phyloP scores from a whole-genome alignment of 352 stramenopile species.

The Phytophthora fragariaefolia region DNA sequence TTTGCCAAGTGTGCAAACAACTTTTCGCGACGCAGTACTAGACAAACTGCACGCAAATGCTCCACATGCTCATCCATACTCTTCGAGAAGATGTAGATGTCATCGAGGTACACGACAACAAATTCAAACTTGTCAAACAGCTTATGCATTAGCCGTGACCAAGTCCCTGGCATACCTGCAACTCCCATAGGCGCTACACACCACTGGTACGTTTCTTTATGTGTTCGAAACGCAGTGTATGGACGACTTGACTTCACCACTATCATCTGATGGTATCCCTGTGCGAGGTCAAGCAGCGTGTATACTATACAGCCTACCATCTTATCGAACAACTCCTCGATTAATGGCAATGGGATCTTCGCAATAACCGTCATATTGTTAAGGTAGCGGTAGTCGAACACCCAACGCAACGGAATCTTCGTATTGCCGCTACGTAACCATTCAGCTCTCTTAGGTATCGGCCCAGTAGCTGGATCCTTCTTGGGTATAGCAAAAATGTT shows the following conservation, averaged over 20 bases:
- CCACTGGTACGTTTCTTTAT: conserved; percentile 51
- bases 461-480: conserved; percentile 1
- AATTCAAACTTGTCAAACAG: conserved; percentile 41
- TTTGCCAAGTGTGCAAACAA: conserved; percentile 32
- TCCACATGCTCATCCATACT: conserved; percentile 24
- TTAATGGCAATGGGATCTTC: conserved; percentile 23
- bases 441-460: background rate
- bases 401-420: conserved; percentile 16
- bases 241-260: conserved; percentile 5
- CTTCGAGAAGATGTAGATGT: conserved; percentile 38
- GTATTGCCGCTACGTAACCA: conserved; percentile 21
- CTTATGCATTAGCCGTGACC: conserved; percentile 41
- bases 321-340: conserved; percentile 29
- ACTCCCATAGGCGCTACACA: conserved; percentile 52
- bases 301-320: conserved; percentile 26
- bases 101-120: conserved; percentile 46
- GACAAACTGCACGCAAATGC: conserved; percentile 32
- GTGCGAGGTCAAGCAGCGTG: conserved; percentile 30
- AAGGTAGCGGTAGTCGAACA: conserved; percentile 21
- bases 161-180: conserved; percentile 45
- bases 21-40: conserved; percentile 31
- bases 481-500: too few relatives aligned
- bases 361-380: conserved; percentile 15
- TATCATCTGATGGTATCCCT: conserved; percentile 50
- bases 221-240: conserved; percentile 46